Evolutionary conservation across 192 early-diverging fungal species (phyloP).

Genomic region (Phycomyces nitens): DNA sequence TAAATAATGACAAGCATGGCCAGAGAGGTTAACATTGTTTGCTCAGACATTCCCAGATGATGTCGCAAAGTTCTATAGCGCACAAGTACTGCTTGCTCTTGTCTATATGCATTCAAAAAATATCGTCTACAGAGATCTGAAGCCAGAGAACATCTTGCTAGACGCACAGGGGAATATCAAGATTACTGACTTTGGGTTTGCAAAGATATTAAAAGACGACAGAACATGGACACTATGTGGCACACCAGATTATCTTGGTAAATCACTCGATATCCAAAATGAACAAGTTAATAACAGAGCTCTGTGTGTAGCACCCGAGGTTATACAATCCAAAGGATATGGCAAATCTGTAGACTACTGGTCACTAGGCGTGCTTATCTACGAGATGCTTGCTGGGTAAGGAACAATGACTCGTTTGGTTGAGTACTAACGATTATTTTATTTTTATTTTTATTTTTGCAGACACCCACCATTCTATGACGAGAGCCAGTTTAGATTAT

Average conservation of each 20-base stretch:
- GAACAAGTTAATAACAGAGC: too few relatives aligned
- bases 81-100: slow-evolving; percentile 77
- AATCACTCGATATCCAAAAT: neutral
- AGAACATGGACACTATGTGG: slow-evolving; percentile 90
- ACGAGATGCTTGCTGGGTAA: slow-evolving; percentile 83
- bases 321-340: too few relatives aligned
- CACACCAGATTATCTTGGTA: slow-evolving; percentile 76
- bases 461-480: slow-evolving; percentile 80
- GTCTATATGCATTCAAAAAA: slow-evolving; percentile 78
- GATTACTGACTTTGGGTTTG: slow-evolving; percentile 91
- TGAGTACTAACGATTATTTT: neutral
- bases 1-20: neutral
- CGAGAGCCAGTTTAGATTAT: slow-evolving; percentile 83
- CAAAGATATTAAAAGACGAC: slow-evolving; percentile 63
- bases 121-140: slow-evolving; percentile 86
- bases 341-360: neutral
- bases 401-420: neutral
- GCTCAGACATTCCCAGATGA: slow-evolving; percentile 69
- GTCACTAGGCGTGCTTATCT: slow-evolving; percentile 69
- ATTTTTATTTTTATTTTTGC: neutral
- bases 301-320: too few relatives aligned
- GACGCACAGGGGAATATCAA: slow-evolving; percentile 80
- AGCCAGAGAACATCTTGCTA: slow-evolving; percentile 75
- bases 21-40: too few relatives aligned
- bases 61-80: slow-evolving; percentile 80